phyloP scores from a whole-genome alignment of 441 rosid species.

The Arabidopsis lyrata region DNA sequence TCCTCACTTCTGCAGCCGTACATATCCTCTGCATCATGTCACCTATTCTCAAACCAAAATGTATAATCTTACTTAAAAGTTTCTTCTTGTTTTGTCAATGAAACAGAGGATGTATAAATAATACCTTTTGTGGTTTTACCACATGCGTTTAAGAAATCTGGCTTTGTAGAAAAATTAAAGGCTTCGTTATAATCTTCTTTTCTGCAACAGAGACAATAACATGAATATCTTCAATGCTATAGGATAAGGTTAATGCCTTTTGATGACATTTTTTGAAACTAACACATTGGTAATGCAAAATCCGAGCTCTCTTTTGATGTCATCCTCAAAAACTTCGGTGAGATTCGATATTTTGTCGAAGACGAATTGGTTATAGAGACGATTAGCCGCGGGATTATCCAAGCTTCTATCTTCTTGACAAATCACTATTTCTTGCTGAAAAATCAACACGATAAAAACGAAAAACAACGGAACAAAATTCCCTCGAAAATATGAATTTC shows the following conservation, averaged over 20 bases:
- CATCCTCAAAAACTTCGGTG: slow-evolving; percentile 62
- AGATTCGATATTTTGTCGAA: slow-evolving; percentile 61
- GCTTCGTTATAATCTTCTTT: slow-evolving; percentile 85
- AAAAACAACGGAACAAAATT: slow-evolving; percentile 22
- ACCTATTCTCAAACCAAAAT: slow-evolving; percentile 50
- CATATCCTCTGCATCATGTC: slow-evolving; percentile 75
- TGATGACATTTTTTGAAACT: slow-evolving; percentile 29
- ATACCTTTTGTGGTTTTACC: slow-evolving; percentile 66
- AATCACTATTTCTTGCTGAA: slow-evolving; percentile 20
- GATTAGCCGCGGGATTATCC: slow-evolving; percentile 48
- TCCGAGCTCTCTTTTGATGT: slow-evolving; percentile 63
- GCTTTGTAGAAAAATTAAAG: slow-evolving; percentile 76
- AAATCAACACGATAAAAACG: slow-evolving; percentile 17
- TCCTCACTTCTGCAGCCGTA: slow-evolving; percentile 89
- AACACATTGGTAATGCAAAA: slow-evolving; percentile 93
- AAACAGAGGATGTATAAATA: slow-evolving; percentile 8
- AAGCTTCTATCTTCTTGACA: slow-evolving; percentile 45
- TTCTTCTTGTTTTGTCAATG: background rate
- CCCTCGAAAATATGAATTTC: slow-evolving; percentile 41
- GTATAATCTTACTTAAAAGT: background rate
- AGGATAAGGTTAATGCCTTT: no score
- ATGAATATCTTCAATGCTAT: background rate
- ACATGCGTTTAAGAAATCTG: slow-evolving; percentile 68
- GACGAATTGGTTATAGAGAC: slow-evolving; percentile 53
- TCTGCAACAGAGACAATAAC: slow-evolving; percentile 50